Conservation (phyloP, 306 rosid genomes). For the Canavalia ensiformis region DNA sequence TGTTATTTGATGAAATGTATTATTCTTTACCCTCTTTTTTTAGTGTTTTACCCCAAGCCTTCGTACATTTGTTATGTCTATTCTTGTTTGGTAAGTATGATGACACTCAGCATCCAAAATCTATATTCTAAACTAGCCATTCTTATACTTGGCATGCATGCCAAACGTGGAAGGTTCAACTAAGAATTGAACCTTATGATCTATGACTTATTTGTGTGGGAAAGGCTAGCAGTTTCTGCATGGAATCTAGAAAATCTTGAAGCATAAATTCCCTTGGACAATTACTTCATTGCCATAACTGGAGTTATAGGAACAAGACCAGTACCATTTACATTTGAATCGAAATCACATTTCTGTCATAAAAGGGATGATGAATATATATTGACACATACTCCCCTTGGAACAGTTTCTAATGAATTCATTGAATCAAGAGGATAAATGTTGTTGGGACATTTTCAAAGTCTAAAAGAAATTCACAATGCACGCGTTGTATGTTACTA, state of each 20-base stretch:
- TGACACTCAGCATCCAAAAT: constrained; percentile 8
- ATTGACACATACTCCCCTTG: neutral
- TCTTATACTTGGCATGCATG: neutral
- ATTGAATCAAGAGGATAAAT: neutral
- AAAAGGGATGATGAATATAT: neutral
- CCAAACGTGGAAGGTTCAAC: constrained; percentile 13
- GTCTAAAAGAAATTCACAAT: too few relatives aligned
- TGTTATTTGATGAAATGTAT: constrained; percentile 33
- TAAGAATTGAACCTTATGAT: constrained; percentile 28
- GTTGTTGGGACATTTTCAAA: too few relatives aligned
- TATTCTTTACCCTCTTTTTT: constrained; percentile 1
- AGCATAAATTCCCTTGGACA: neutral
- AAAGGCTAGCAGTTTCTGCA: neutral
- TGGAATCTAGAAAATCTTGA: neutral
- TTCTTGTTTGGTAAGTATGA: constrained; percentile 24
- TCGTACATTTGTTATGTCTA: neutral
- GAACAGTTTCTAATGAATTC: neutral
- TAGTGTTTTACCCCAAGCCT: constrained; percentile 4
- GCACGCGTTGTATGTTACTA: too few relatives aligned
- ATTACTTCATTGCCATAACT: neutral
- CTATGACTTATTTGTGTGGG: neutral
- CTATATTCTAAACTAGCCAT: neutral
- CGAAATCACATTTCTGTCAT: neutral
- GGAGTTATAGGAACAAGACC: neutral
- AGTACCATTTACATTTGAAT: neutral